Evolutionary conservation across 345 rosid genomes (phyloP).

Genomic region (Eucalyptus camaldulensis): DNA sequence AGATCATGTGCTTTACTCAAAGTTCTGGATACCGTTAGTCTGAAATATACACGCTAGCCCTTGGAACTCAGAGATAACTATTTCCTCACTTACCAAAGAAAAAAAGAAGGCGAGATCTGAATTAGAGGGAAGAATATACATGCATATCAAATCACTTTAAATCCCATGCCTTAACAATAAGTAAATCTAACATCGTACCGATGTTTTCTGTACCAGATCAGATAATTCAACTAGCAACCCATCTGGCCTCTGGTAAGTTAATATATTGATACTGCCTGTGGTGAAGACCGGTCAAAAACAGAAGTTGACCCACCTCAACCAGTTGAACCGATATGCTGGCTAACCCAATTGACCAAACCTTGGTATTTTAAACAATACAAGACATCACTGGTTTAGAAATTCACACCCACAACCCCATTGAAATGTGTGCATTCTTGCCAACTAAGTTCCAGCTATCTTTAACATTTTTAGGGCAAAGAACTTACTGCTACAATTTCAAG

Average conservation of each 20-base stretch:
- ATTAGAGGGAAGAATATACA: background rate
- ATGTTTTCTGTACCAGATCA: background rate
- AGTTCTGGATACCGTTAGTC: background rate
- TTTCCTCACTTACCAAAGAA: background rate
- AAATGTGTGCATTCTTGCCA: background rate
- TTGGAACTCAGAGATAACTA: background rate
- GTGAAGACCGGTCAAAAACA: background rate
- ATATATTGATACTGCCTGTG: background rate
- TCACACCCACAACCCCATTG: background rate
- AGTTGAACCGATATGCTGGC: background rate
- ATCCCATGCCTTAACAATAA: background rate
- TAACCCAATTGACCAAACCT: background rate
- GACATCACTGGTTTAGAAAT: background rate
- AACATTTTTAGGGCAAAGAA: background rate
- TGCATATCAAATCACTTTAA: background rate
- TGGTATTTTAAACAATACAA: background rate
- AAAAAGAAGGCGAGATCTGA: background rate
- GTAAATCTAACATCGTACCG: background rate
- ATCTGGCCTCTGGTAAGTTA: background rate
- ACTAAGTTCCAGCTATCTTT: background rate
- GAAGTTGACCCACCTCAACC: background rate
- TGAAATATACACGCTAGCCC: background rate
- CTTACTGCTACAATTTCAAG: background rate
- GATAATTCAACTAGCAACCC: background rate
- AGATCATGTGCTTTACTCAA: background rate